Base-by-base conservation (phyloP, 148 eudicot genomes). In the Pouteria glomerata region DNA sequence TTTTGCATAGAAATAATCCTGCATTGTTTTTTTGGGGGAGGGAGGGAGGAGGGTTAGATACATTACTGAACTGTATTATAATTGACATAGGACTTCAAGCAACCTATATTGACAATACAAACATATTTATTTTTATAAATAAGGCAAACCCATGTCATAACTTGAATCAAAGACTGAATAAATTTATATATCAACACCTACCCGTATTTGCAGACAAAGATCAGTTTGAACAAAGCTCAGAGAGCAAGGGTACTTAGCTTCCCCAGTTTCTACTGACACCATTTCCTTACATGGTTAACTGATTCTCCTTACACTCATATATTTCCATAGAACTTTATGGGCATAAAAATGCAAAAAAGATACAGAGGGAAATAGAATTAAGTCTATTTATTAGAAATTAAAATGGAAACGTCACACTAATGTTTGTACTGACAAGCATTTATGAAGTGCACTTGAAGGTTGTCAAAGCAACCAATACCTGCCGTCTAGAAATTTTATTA, bases 401-500 rank as follows among this genome's bases (percentile, higher is more conserved):
- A 14, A 39, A 58, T 14, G 39, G n/a, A 59, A 30, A 59, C 63
- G 15, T 30, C 18, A 34, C 8, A 18, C 23, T 30, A 15, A 29
- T 13, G 62, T 27, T 29, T 31, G 35, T 34, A 14, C 42, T 23
- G 35, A 61, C 65, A 61, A 6, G 57, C 57, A 23, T 53, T 24
- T 34, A 61, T 19, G 13, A 59, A 61, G 26, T 35, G 23, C 35
- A 35, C 10, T 5, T 33, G 10, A 34, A 61, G 15, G 45, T 10
- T 8, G 67, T 63, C 48, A 37, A 61, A 63, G 26, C 35, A 61
- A 35, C 8, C 27, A 6, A 10, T 63, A 87, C 96, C 90, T 90
- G 90, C 67, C 91, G 84, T 65, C 96, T 82, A 62, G 96, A 90
- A 60, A 90, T 83, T 77, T 78, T 90, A 71, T 78, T 84, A 35